Conservation (phyloP, 768 basidiomycete genomes). For the Suillus subaureus region DNA sequence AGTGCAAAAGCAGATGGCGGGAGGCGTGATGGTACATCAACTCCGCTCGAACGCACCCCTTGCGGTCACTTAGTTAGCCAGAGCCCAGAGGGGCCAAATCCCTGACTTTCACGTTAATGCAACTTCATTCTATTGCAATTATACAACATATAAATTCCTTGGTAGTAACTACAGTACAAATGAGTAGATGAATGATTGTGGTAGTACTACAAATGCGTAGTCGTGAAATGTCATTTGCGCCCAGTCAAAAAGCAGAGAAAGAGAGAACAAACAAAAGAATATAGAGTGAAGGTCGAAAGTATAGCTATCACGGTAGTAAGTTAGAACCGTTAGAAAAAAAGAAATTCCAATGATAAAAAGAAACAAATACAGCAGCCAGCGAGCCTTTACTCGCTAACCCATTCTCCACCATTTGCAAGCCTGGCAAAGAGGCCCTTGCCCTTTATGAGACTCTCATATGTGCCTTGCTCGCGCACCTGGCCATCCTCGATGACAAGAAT, state of each 20-base stretch:
- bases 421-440: conserved; percentile 72
- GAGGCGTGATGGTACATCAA: no score
- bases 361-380: neutral
- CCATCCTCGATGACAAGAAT: conserved; percentile 84
- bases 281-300: conserved; percentile 10
- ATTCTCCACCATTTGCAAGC: conserved; percentile 80
- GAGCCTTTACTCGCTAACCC: conserved; percentile 38
- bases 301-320: conserved; percentile 5
- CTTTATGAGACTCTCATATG: conserved; percentile 69
- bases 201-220: conserved; percentile 15
- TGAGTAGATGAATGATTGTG: conserved; percentile 9
- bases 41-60: no score
- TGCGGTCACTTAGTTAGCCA: no score
- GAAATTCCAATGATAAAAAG: conserved; percentile 1
- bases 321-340: conserved; percentile 3
- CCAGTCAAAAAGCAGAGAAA: conserved; percentile 7
- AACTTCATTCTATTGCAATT: neutral
- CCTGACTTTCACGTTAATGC: no score
- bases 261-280: neutral
- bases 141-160: conserved; percentile 4
- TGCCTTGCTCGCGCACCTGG: conserved; percentile 73
- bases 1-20: no score
- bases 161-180: conserved; percentile 1
- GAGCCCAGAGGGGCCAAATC: no score
- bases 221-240: conserved; percentile 10